A percentile compares a stretch with the other conserved stretches of the same genome.
Conservation (phyloP, 1,284 basidiomycete species). For the Psilocybe mexicana region DNA sequence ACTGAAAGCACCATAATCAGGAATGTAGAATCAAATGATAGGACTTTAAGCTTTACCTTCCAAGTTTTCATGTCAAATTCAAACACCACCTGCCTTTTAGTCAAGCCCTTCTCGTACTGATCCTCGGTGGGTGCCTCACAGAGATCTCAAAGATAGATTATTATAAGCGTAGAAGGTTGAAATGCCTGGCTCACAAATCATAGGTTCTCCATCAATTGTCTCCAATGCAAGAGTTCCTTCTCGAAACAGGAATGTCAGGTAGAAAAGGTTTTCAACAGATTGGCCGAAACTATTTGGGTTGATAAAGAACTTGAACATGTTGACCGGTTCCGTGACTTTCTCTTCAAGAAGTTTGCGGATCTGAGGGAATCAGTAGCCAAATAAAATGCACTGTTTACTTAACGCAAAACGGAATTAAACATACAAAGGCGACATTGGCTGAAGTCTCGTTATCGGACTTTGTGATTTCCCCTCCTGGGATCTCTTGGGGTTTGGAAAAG, state of each 20-base stretch:
- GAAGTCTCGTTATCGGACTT: slow-evolving; percentile 81
- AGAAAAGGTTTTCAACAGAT: slow-evolving; percentile 92
- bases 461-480: slow-evolving; percentile 75
- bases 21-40: background rate
- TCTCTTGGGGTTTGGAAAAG: slow-evolving; percentile 68
- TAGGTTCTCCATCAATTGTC: slow-evolving; percentile 66
- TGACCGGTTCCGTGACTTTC: slow-evolving; percentile 38
- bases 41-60: slow-evolving; percentile 47
- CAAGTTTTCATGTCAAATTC: slow-evolving; percentile 86
- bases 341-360: slow-evolving; percentile 56
- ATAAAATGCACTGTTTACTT: too few relatives aligned
- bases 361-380: slow-evolving; percentile 31
- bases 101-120: slow-evolving; percentile 64
- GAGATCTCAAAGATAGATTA: slow-evolving; percentile 40
- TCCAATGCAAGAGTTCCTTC: slow-evolving; percentile 80
- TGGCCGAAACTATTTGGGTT: slow-evolving; percentile 89
- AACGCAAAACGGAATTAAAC: slow-evolving; percentile 18
- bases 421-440: slow-evolving; percentile 69
- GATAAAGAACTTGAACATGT: slow-evolving; percentile 82
- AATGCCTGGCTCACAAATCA: slow-evolving; percentile 59
- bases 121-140: slow-evolving; percentile 65
- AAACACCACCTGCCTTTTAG: slow-evolving; percentile 80
- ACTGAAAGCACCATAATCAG: slow-evolving; percentile 38
- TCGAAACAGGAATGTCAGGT: slow-evolving; percentile 87
- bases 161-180: background rate